Evolutionary conservation across 352 stramenopile species (phyloP).

Genomic region (Pythium rhizo-oryzae): DNA sequence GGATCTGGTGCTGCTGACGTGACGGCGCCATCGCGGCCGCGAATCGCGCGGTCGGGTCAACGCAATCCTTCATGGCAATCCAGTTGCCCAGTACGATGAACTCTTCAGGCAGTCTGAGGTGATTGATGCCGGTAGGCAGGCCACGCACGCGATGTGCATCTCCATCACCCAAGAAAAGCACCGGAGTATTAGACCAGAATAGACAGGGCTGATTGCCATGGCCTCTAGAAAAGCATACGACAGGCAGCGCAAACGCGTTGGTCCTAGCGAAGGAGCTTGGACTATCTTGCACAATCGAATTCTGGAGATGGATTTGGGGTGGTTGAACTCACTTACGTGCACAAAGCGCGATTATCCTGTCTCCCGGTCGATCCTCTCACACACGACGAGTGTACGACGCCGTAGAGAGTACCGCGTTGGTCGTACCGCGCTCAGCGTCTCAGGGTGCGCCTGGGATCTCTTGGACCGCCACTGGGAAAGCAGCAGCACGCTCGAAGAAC

Average conservation of each 20-base stretch:
- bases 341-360: too few relatives aligned
- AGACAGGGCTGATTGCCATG: too few relatives aligned
- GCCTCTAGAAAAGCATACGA: neutral
- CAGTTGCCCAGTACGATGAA: neutral
- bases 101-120: neutral
- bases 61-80: conserved; percentile 1
- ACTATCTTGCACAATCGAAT: neutral
- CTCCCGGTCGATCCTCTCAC: too few relatives aligned
- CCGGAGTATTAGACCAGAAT: neutral
- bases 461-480: conserved; percentile 6
- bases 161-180: neutral
- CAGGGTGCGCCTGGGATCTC: neutral
- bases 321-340: neutral
- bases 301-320: neutral
- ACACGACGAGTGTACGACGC: too few relatives aligned
- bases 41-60: neutral
- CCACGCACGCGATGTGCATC: conserved; percentile 1
- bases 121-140: neutral
- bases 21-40: conserved; percentile 2
- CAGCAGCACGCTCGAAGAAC: conserved; percentile 12
- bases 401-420: too few relatives aligned
- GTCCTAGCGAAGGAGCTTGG: neutral
- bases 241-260: neutral
- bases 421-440: too few relatives aligned
- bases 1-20: conserved; percentile 18